These are phyloP conservation scores for Botryotinia convoluta DNA, from an alignment of 2,329 filamentous ascomycete genomes.

Conservation along the genomic window DNA sequence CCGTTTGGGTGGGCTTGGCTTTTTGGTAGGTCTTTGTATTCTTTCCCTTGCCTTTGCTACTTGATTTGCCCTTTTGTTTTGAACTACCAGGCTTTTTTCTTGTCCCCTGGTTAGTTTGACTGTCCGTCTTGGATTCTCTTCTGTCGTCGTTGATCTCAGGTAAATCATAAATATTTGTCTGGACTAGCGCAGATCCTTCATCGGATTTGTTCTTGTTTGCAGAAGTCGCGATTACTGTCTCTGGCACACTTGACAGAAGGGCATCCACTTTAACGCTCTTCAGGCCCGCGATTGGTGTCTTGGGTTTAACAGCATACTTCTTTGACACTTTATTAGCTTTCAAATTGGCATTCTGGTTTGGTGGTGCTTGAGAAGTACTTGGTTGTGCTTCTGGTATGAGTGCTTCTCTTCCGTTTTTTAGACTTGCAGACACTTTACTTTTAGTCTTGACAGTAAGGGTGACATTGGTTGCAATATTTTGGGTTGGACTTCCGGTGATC, in stretches of 20 bases:
- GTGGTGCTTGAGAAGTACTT: neutral
- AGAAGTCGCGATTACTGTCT: neutral
- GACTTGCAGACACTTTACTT: neutral
- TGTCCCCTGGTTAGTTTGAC: neutral
- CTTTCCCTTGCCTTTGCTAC: neutral
- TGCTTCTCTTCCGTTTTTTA: neutral
- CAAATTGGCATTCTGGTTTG: neutral
- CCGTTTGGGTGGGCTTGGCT: neutral
- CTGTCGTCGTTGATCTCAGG: neutral
- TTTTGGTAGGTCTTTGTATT: constrained; percentile 1
- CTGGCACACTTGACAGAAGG: neutral
- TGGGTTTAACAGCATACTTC: neutral
- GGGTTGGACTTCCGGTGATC: neutral
- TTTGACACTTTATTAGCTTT: neutral
- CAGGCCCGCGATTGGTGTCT: neutral
- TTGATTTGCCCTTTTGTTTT: constrained; percentile 1
- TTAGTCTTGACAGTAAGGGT: neutral
- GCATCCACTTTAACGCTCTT: neutral
- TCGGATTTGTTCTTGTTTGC: neutral
- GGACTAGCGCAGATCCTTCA: neutral
- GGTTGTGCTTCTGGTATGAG: neutral
- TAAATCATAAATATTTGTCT: constrained; percentile 15
- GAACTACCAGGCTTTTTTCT: neutral
- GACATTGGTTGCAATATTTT: neutral
- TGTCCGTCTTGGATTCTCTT: neutral